Base-by-base conservation (phyloP, 2,329 filamentous ascomycete species). In the Talaromyces atroroseus region DNA sequence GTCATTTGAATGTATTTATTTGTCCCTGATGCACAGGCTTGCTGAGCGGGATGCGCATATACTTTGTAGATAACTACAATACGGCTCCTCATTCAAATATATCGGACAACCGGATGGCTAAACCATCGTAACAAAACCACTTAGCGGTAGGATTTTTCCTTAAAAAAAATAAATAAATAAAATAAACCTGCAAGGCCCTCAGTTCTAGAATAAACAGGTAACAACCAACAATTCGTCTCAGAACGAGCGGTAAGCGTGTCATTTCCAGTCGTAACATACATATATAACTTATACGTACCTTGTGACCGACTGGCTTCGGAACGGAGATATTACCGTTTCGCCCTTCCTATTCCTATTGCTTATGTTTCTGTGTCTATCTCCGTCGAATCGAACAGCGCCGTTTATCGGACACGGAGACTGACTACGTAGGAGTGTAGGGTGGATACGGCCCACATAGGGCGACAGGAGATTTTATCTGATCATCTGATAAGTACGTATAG, bases 191-290 rank as follows among this genome's bases (percentile, higher is more conserved):
- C 32, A 36, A 3, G 8, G 32, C 16, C 5, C 32, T 16, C 32
- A 10, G 32, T 10, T 8, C 2, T 1, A 18, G 20, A 42, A 20
- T 7, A 42, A 12, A 7, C 36, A 42, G 8, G 38, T 20, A 44
- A 12, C 40, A 4, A 44, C 20, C 2, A 44, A 21, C n/a, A 40
- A 1, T 44, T 49, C 14, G 38, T 32, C 16, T 24, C 42, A n/a
- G 47, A 21, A 49, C 29, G 46, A 53, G 51, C 51, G 51, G 51
- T 26, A 53, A 53, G 12, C 42, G 51, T 42, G 40, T 47, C 34
- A 47, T 47, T 21, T 7, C n/a, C n/a, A n/a, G 16, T 34, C 29
- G 29, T 34, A 34, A 34, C 26, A 34, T 34, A 10, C 29, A 34
- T 34, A 36, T 12, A 36, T 16, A 36, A 3, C 2, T 36, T 16